A percentile compares a stretch with the other conserved stretches of the same genome.
These are phyloP conservation scores for Polytrichum commune DNA, from an alignment of 225 moss, liverwort and hornwort species.

Conservation along the genomic window DNA sequence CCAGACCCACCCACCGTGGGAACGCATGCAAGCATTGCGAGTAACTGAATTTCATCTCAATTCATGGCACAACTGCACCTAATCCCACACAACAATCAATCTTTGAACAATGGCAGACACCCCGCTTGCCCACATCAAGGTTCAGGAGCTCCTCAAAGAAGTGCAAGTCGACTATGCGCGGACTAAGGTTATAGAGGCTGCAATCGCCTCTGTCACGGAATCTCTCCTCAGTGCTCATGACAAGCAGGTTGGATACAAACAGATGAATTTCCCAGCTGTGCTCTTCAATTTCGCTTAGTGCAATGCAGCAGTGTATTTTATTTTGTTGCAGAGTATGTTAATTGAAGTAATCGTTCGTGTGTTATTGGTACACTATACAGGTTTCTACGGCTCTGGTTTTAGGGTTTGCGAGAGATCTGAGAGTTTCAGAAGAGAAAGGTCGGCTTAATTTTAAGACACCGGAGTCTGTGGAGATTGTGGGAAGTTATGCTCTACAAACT, in stretches of 20 bases:
- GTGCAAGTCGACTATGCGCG: conserved; percentile 72
- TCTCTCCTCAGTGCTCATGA: conserved; percentile 28
- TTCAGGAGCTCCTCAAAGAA: conserved; percentile 88
- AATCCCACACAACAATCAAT: not conserved
- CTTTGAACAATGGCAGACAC: conserved; percentile 37
- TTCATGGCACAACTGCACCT: no score
- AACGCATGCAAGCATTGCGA: no score
- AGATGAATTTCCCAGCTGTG: no score
- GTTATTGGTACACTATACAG: conserved; percentile 19
- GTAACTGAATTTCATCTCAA: no score
- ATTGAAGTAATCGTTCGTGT: no score
- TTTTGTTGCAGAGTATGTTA: no score
- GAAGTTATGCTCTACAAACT: conserved; percentile 66
- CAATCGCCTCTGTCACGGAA: conserved; percentile 38
- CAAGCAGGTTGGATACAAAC: conserved; percentile 38
- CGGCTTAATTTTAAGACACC: conserved; percentile 63
- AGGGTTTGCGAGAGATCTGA: conserved; percentile 60
- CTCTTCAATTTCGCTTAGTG: not conserved
- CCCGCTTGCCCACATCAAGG: conserved; percentile 62
- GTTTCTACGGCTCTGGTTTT: conserved; percentile 50
- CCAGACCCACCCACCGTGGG: no score
- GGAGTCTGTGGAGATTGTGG: conserved; percentile 61
- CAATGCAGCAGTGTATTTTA: not conserved
- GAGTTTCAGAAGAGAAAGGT: conserved; percentile 68
- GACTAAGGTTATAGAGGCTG: conserved; percentile 42